Evolutionary conservation across 345 rosid species (phyloP).

Genomic region (Isatis tinctoria): DNA sequence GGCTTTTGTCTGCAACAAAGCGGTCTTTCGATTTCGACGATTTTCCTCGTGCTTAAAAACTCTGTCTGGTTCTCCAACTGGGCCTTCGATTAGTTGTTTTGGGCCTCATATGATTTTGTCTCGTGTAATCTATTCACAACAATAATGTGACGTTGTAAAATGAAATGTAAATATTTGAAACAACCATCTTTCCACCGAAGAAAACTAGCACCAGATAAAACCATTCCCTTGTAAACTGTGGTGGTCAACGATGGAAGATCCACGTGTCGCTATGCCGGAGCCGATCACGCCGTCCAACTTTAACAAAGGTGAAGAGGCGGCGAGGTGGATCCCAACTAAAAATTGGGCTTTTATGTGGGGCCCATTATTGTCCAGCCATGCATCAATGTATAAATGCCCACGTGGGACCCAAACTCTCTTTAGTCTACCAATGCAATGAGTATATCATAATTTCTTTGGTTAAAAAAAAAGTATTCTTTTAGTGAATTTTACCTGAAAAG

Average conservation of each 20-base stretch:
- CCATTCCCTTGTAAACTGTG: neutral
- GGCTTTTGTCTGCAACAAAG: neutral
- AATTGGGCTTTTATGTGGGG: slow-evolving; percentile 24
- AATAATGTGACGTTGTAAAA: too few species aligned
- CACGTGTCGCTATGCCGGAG: neutral
- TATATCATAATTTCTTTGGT: slow-evolving; percentile 11
- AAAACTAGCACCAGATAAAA: neutral
- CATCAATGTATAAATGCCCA: neutral
- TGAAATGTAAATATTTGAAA: too few species aligned
- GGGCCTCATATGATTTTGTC: neutral
- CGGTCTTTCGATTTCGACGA: too few species aligned
- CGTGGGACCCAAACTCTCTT: slow-evolving; percentile 19
- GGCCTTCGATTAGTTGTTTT: neutral
- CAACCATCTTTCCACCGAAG: neutral
- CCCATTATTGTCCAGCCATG: slow-evolving; percentile 27
- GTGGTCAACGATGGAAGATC: slow-evolving; percentile 9
- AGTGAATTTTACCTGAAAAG: neutral
- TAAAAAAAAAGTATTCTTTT: neutral
- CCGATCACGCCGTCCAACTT: slow-evolving; percentile 29
- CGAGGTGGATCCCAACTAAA: slow-evolving; percentile 30
- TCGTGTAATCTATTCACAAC: too few species aligned
- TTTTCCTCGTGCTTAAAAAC: neutral
- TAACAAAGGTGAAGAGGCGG: slow-evolving; percentile 18
- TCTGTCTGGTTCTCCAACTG: neutral
- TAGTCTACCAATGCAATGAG: slow-evolving; percentile 17